phyloP scores from a whole-genome alignment of 2,329 filamentous ascomycete species.

The Lecanoromycetidae sp. region DNA sequence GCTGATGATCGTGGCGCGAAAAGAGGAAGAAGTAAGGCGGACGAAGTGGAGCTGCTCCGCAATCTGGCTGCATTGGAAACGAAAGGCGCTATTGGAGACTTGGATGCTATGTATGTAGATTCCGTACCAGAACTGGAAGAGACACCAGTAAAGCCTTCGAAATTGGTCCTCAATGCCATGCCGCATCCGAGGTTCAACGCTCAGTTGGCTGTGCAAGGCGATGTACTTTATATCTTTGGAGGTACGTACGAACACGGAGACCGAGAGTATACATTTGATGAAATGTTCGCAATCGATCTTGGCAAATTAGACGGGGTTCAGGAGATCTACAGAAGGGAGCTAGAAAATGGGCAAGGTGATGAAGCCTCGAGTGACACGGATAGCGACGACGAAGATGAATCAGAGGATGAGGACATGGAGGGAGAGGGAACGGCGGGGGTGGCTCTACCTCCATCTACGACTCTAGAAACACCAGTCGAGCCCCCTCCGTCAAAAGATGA shows the following conservation, averaged over 20 bases:
- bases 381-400: constrained; percentile 31
- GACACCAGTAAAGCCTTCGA: constrained; percentile 42
- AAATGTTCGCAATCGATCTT: constrained; percentile 86
- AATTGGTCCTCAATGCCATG: constrained; percentile 63
- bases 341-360: constrained; percentile 68
- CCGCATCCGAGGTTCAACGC: constrained; percentile 88
- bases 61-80: constrained; percentile 79
- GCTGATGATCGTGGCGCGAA: constrained; percentile 47
- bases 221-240: constrained; percentile 86
- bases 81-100: constrained; percentile 50
- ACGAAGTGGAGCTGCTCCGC: constrained; percentile 78
- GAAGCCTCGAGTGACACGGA: constrained; percentile 48
- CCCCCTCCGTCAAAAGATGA: background rate
- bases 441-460: background rate
- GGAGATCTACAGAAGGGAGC: constrained; percentile 74
- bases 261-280: constrained; percentile 88
- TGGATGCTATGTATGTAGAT: constrained; percentile 31
- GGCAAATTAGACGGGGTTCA: constrained; percentile 89
- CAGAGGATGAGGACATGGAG: constrained; percentile 33
- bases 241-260: constrained; percentile 94
- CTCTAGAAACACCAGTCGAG: background rate
- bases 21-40: constrained; percentile 68
- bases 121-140: constrained; percentile 44
- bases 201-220: constrained; percentile 79
- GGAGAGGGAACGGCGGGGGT: constrained; percentile 30